phyloP scores from a whole-genome alignment of 495 filamentous ascomycete species.

The Stereocaulon alpinum region DNA sequence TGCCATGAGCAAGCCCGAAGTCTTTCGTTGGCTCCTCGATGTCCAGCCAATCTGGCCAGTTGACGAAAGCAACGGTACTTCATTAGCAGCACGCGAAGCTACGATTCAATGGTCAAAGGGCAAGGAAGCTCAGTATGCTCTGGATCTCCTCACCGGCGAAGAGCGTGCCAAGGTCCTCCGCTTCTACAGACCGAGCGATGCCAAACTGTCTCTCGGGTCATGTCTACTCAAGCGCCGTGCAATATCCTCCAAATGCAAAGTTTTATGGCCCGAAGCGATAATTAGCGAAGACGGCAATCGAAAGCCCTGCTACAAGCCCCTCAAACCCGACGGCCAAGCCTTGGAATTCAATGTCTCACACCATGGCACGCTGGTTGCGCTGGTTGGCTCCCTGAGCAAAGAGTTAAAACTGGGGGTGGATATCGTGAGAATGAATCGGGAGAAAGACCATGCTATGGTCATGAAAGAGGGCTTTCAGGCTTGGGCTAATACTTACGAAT shows the following conservation, averaged over 20 bases:
- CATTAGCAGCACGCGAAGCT: constrained; percentile 8
- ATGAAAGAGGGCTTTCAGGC: constrained; percentile 43
- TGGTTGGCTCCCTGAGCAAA: constrained; percentile 42
- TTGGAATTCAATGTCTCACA: constrained; percentile 85
- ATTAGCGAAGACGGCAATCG: constrained; percentile 51
- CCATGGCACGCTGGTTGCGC: constrained; percentile 66
- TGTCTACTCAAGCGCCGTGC: constrained; percentile 70
- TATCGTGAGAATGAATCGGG: constrained; percentile 21
- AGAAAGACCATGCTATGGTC: constrained; percentile 29
- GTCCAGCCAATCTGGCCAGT: constrained; percentile 18
- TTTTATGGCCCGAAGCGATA: constrained; percentile 55
- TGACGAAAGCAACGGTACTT: background rate
- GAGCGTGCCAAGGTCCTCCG: constrained; percentile 41
- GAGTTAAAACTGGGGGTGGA: constrained; percentile 29
- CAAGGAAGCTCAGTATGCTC: constrained; percentile 41
- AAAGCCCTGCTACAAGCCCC: constrained; percentile 54
- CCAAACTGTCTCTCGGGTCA: constrained; percentile 61
- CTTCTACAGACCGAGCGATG: constrained; percentile 54
- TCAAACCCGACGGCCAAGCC: constrained; percentile 23
- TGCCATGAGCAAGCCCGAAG: constrained; percentile 3
- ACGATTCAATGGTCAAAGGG: constrained; percentile 16
- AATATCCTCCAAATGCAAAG: constrained; percentile 48
- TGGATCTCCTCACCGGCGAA: constrained; percentile 43
- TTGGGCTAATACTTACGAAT: constrained; percentile 70
- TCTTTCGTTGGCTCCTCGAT: constrained; percentile 28